Evolutionary conservation across 495 filamentous ascomycete species (phyloP).

Genomic region (Extremus antarcticus): DNA sequence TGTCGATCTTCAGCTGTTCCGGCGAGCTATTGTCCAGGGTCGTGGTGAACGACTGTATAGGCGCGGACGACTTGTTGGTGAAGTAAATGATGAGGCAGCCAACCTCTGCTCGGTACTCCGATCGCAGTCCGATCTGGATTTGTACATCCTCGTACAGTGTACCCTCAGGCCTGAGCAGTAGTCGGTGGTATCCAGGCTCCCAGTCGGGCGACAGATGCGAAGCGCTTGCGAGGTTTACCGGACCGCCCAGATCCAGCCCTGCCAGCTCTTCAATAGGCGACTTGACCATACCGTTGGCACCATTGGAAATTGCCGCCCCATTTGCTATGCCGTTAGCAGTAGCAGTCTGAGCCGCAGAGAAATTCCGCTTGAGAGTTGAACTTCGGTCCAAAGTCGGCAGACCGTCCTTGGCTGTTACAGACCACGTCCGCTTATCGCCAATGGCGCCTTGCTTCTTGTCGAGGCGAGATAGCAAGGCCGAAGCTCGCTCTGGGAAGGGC

Average conservation of each 20-base stretch:
- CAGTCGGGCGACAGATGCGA: conserved; percentile 90
- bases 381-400: conserved; percentile 65
- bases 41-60: conserved; percentile 83
- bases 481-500: conserved; percentile 89
- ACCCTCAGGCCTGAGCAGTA: conserved; percentile 71
- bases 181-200: conserved; percentile 79
- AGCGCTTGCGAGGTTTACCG: conserved; percentile 77
- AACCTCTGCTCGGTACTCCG: conserved; percentile 87
- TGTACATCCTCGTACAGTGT: conserved; percentile 91
- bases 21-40: conserved; percentile 75
- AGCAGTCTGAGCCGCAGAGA: conserved; percentile 41
- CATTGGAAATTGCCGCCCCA: conserved; percentile 33
- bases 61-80: conserved; percentile 75
- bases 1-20: conserved; percentile 63
- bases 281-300: conserved; percentile 33
- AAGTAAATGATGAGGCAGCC: conserved; percentile 94
- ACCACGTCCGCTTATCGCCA: conserved; percentile 91
- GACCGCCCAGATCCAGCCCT: conserved; percentile 14
- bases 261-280: conserved; percentile 30
- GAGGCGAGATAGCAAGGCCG: conserved; percentile 79
- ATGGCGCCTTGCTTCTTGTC: conserved; percentile 87
- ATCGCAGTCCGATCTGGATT: conserved; percentile 82
- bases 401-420: conserved; percentile 82
- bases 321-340: background rate
- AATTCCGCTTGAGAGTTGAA: conserved; percentile 74